Evolutionary conservation across 139 green algal genomes (phyloP), one percentile per base, ranked within the genome.

Genomic region (Pleodorina starrii): DNA sequence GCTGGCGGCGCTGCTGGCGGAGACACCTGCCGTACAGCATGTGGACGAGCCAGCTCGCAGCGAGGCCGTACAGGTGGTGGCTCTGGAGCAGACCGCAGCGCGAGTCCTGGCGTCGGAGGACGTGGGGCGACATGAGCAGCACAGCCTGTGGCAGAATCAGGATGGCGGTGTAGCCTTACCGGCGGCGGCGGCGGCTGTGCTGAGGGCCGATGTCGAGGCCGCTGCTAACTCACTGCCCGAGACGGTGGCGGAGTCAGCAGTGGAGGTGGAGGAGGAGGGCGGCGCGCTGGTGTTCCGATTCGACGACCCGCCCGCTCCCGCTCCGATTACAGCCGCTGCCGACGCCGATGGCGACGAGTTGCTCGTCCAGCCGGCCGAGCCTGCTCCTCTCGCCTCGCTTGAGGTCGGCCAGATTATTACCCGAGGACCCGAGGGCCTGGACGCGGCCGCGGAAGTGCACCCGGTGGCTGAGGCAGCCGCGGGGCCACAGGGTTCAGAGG

Each of bases 1-100:
- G 79, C 57, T 74, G 0, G 79, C 79, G 57, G 54, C 79, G 10
- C 0, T 75, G 57, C 79, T 74, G 38, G 79, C 79, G 77, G 77
- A 85, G 36, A 85, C 77, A 16, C 77, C 54, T 66, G 2, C 29
- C 21, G 54, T 32, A 25, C 54, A 12, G 54, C 54, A 66, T 21
- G 77, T 16, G 23, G 79, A 11, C 48, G 57, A 86, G 38, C 21
- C 79, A 27, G 79, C 16, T 38, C 77, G 19, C 4, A 12, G 4
- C 1, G 75, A 29, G 17, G 77, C 35, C 21, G 77, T 72, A 54
- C 32, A 66, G 77, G 38, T 43, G 14, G 57, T 69, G n/a, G 29
- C 43, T 10, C 6, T 73, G 29, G 73, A 63, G 73, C 21, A 63
- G 42, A 29, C 72, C 21, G 74, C 44, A 1, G 74, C 27, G 74